Base-by-base conservation (phyloP, 352 stramenopile genomes). In the Phytophthora tentaculata region DNA sequence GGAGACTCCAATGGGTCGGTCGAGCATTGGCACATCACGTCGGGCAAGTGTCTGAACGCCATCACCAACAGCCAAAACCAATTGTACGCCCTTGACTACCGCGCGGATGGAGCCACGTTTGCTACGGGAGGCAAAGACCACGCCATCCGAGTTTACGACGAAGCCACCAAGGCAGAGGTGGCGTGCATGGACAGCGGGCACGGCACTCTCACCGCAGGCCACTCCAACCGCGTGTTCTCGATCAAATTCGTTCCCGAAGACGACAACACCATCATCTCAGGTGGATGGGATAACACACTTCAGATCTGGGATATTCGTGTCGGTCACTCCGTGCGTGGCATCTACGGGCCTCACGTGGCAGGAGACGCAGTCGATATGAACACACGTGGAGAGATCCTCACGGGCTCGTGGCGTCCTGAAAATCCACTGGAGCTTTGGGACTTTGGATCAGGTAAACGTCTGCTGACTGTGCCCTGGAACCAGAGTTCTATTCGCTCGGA, bases 11-110 rank as follows among this genome's bases (percentile, higher is more conserved):
- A 94, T 52, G 91, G 92, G 19, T 93, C 83, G 16, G 88, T 98
- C 29, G 86, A 97, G 61, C 91, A 97, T 68, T 98, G 92, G 92
- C 93, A 98, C 71, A 92, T 98, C 56, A 97, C 93, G 20, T 96
- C 88, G 3, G 88, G 91, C 53, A 97, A 97, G 71, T 97, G 90
- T 70, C 80, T 98, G 43, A 90, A 95, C 69, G 81, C 88, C n/a
- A 96, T 98, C 76, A 81, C 64, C n/a, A 85, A 96, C 69, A 82
- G 87, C 43, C 65, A 93, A 56, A 96, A 96, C 67, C 92, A 97
- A 64, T 71, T 97, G 13, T 97, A 96, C 64, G 89, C 89, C 45
- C 81, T 98, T 3, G 88, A 97, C 71, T 97, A 97, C 65, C 85
- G 88, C 61, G 41, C 59, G 1, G 92, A 98, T 61, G 92, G 91